Evolutionary conservation across 106 monocot genomes (phyloP).

Genomic region (Allium cepa): DNA sequence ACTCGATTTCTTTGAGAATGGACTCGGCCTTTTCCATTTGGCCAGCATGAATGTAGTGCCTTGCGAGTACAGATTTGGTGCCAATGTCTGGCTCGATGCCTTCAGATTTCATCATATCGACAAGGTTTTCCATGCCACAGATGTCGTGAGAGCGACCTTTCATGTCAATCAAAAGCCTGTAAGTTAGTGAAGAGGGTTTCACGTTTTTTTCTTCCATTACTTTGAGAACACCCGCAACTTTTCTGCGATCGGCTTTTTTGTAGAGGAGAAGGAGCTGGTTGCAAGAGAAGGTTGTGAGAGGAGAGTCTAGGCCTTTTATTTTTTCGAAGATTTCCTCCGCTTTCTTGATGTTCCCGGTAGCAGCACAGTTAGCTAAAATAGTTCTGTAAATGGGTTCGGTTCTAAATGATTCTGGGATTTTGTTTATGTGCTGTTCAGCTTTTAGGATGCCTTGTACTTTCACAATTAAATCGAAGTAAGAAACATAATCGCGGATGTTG

Average conservation of each 20-base stretch:
- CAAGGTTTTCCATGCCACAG: slow-evolving; percentile 57
- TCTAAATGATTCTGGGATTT: slow-evolving; percentile 52
- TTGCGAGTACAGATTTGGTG: slow-evolving; percentile 39
- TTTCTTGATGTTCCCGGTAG: slow-evolving; percentile 38
- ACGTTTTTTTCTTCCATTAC: slow-evolving; percentile 87
- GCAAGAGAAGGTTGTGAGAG: slow-evolving; percentile 47
- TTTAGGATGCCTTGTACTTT: slow-evolving; percentile 46
- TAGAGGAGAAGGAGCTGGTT: slow-evolving; percentile 82
- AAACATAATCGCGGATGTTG: slow-evolving; percentile 56
- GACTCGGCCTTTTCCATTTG: slow-evolving; percentile 42
- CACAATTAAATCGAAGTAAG: slow-evolving; percentile 47
- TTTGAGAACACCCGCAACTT: slow-evolving; percentile 62
- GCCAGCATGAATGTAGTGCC: slow-evolving; percentile 47
- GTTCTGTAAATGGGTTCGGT: slow-evolving; percentile 62
- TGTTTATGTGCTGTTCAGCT: slow-evolving; percentile 63
- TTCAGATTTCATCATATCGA: slow-evolving; percentile 65
- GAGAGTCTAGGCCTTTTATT: slow-evolving; percentile 45
- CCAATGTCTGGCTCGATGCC: slow-evolving; percentile 59
- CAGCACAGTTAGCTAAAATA: slow-evolving; percentile 60
- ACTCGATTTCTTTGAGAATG: slow-evolving; percentile 57
- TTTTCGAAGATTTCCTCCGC: slow-evolving; percentile 74
- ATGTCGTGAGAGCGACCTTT: slow-evolving; percentile 64
- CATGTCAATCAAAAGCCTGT: slow-evolving; percentile 59
- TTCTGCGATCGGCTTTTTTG: slow-evolving; percentile 61
- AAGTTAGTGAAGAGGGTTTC: slow-evolving; percentile 67